phyloP scores from a whole-genome alignment of 257 asterid genomes.

The Solanum rostratum region DNA sequence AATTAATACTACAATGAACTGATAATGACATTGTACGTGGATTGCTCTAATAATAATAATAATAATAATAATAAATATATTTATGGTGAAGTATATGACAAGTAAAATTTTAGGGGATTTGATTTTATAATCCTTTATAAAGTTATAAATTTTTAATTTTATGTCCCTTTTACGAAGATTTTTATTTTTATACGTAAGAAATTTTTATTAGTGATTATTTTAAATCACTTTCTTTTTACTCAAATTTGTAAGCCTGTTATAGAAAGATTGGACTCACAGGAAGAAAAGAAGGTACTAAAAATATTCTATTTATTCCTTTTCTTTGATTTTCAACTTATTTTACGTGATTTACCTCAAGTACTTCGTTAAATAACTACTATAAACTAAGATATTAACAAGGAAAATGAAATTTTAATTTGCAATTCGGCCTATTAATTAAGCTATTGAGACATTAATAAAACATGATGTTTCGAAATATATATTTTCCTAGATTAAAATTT shows the following conservation, averaged over 20 bases:
- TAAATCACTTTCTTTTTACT: no score
- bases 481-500: no score
- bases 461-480: no score
- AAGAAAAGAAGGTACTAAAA: background rate
- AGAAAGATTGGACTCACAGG: no score
- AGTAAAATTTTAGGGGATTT: background rate
- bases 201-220: no score
- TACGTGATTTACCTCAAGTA: no score
- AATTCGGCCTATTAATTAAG: background rate
- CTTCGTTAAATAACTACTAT: background rate
- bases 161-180: background rate
- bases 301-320: no score
- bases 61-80: background rate
- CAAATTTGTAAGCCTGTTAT: no score
- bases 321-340: no score
- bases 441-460: background rate
- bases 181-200: background rate
- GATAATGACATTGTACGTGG: background rate
- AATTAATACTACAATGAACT: background rate
- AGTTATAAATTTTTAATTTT: no score
- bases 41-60: no score
- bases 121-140: background rate
- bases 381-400: background rate
- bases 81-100: background rate
- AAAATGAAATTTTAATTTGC: no score